Base-by-base conservation (phyloP, 2,329 filamentous ascomycete genomes). In the Colletotrichum aenigma region DNA sequence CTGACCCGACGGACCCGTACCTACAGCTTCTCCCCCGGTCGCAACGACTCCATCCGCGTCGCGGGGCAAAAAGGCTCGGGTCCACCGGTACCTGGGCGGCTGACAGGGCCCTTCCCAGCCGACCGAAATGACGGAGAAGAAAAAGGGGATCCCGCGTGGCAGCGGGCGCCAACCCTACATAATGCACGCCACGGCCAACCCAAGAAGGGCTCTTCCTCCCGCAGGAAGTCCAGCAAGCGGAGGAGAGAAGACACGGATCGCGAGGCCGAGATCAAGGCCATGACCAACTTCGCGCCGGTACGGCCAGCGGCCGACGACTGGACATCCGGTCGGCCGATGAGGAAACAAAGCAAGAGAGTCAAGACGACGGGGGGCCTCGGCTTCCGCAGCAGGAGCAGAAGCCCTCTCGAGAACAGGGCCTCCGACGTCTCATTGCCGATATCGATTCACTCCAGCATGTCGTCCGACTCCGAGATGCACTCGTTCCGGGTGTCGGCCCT, bases 211-310 rank as follows among this genome's bases (percentile, higher is more conserved):
- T 85, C 91, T 67, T 91, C 93, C 75, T 30, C 52, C n/a, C 70
- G 74, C 30, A 93, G 93, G 76, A 95, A 92, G 81, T 94, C 94
- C 55, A 96, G 92, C 87, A 97, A 95, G 85, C 91, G 93, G 79
- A 93, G 93, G 80, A 93, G 93, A 79, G 90, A 94, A 77, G 94
- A 97, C 77, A 91, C 92, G 81, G 89, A 94, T 74, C 91, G 96
- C 73, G 96, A 98, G 84, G 95, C 95, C 77, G 95, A 98, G 85
- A 96, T 98, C 81, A 94, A 93, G 82, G 93, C 95, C 70, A 95
- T 98, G 94, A 94, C 92, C 81, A 91, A 92, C 55, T 90, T 90
- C 76, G 90, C 93, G 78, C 92, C 94, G 7, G 86, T 92, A 69
- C 91, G 94, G 67, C 89, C 93, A 7, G 89, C 89, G 13, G 89